Conservation (phyloP, 805 yeast species). For the Schizosaccharomyces osmophilus region DNA sequence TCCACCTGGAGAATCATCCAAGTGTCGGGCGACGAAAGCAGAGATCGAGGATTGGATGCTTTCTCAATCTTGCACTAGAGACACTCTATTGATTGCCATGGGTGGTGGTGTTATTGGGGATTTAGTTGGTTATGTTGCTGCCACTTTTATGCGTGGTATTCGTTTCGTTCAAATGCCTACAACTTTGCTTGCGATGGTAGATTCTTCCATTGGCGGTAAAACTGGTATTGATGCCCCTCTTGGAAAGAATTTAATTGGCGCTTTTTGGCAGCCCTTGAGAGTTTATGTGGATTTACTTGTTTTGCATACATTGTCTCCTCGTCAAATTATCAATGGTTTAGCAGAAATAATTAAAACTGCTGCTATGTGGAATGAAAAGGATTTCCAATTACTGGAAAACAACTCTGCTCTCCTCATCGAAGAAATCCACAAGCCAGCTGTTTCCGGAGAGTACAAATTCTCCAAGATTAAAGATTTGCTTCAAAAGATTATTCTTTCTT, state of each 20-base stretch:
- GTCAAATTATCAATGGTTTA: constrained; percentile 95
- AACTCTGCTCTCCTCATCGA: constrained; percentile 46
- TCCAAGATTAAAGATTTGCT: constrained; percentile 47
- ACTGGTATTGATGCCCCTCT: constrained; percentile 93
- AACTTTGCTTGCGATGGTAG: constrained; percentile 85
- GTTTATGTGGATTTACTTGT: constrained; percentile 74
- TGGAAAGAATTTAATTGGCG: constrained; percentile 89
- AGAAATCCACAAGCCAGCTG: constrained; percentile 29
- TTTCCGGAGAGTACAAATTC: constrained; percentile 32
- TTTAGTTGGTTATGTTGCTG: constrained; percentile 97
- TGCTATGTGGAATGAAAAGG: constrained; percentile 84
- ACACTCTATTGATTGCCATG: constrained; percentile 75
- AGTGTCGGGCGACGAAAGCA: constrained; percentile 72
- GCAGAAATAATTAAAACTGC: constrained; percentile 96
- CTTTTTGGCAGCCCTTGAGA: constrained; percentile 87
- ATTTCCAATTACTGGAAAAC: constrained; percentile 61
- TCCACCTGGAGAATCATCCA: constrained; percentile 82
- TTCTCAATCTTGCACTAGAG: constrained; percentile 73
- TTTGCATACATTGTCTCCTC: constrained; percentile 63
- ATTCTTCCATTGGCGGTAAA: constrained; percentile 92
- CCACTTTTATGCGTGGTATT: constrained; percentile 96
- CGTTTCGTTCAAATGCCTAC: constrained; percentile 87
- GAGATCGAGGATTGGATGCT: constrained; percentile 76
- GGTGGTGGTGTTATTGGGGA: constrained; percentile 99
- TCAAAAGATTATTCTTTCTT: constrained; percentile 55